Evolutionary conservation across 805 yeast species (phyloP), one percentile per base, ranked within the genome.

Genomic region (Cyberlindnera galapagoensis): DNA sequence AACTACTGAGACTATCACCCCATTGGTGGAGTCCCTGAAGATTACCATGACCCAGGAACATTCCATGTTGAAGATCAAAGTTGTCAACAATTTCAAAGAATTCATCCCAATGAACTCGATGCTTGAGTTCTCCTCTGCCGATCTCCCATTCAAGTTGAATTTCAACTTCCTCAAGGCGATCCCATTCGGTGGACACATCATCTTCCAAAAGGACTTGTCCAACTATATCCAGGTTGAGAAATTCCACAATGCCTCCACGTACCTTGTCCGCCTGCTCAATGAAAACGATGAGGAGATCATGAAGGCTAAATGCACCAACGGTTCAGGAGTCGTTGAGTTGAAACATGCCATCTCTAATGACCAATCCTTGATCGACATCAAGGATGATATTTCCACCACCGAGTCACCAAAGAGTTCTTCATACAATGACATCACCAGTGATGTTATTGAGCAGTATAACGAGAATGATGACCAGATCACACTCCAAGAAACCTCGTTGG

Each of bases 101-200:
- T 27, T 10, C n/a, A n/a, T n/a, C n/a, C n/a, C n/a, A n/a, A n/a
- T 12, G 11, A 20, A 24, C 7, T 24, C 30, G 6, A 18, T 10
- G 12, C 15, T 33, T 12, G 23, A 22, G 14, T 24, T 28, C 17
- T 14, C 28, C 6, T 32, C 35, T 2, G 12, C 15, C 9, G 18
- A 20, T 11, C 21, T n/a, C 11, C 6, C 16, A 6, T 14, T 23
- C 23, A 22, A 27, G 12, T 12, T 24, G 6, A 33, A 27, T 7
- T 24, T 33, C 18, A 16, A 29, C n/a, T 6, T 33, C 12, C 20
- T n/a, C 6, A 24, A 33, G 9, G 11, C 28, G 10, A 31, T 31
- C 14, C 12, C 17, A 10, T 20, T 16, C 4, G 23, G 17, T 13
- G 33, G 28, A 9, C 24, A 24, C 18, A 24, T 22, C 18, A 30